Base-by-base conservation (phyloP, 768 basidiomycete genomes). In the Boletus tylopilopsis region DNA sequence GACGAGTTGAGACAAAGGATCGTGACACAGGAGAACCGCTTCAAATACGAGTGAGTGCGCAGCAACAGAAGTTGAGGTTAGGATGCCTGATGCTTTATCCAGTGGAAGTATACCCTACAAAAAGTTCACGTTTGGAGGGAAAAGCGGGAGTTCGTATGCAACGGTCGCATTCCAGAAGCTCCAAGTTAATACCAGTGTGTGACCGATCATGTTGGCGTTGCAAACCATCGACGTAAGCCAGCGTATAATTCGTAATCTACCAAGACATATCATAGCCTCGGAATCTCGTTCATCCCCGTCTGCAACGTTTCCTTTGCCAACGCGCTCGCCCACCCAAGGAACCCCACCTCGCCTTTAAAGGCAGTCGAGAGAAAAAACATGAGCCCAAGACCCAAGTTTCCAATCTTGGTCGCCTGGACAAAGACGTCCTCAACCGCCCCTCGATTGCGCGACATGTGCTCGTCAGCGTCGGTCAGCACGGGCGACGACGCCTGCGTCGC, bases 61-160 rank as follows among this genome's bases (percentile, higher is more conserved):
- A 6, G 18, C 35, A n/a, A n/a, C n/a, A n/a, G n/a, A n/a, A n/a
- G n/a, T 36, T 25, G 16, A 18, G 7, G 18, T n/a, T 22, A 27
- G 19, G 23, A n/a, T 15, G 13, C 30, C 44, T 58, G n/a, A 50
- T 46, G 6, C 35, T 13, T 15, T 8, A 4, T 12, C 19, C 56
- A 92, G 90, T 62, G 90, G 83, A 21, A 76, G 77, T n/a, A 77
- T 91, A 53, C 74, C 80, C 37, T 83, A 90, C 64, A 79, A 78
- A n/a, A 80, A 76, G 13, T 86, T 79, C 65, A 84, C 78, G 9
- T 93, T 86, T 52, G 90, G 87, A 5, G 90, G 90, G n/a, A 76
- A 77, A 49, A 84, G 72, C 33, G 90, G 90, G 3, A 90, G 83
- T 54, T 68, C 76, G 6, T 78, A 78, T 54, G 78, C 87, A 2